These are phyloP conservation scores for Pseudogymnoascus pannorum DNA, from an alignment of 2,329 filamentous ascomycete species.

Conservation along the genomic window DNA sequence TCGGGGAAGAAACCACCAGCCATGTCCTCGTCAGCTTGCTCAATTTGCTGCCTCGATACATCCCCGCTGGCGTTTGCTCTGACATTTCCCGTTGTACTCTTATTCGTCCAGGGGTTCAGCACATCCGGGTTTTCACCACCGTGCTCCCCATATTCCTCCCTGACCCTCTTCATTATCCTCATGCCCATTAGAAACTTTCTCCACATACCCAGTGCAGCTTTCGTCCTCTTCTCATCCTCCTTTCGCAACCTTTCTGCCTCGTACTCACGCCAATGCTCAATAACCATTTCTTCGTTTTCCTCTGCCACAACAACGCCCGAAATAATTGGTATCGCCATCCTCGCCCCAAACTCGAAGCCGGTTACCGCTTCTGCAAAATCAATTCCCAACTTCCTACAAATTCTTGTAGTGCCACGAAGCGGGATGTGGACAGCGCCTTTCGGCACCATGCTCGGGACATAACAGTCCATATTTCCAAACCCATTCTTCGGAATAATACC, in stretches of 20 bases:
- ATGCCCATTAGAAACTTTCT: slow-evolving; percentile 80
- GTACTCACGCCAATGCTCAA: slow-evolving; percentile 72
- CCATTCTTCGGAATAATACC: slow-evolving; percentile 88
- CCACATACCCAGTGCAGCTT: slow-evolving; percentile 69
- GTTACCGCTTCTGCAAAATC: slow-evolving; percentile 93
- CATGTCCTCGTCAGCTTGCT: slow-evolving; percentile 41
- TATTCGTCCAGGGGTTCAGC: slow-evolving; percentile 46
- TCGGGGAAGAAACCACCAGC: slow-evolving; percentile 56
- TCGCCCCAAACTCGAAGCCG: slow-evolving; percentile 91
- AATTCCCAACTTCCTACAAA: slow-evolving; percentile 77
- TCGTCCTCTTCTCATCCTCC: slow-evolving; percentile 76
- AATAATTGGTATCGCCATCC: slow-evolving; percentile 88
- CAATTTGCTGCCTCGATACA: slow-evolving; percentile 23
- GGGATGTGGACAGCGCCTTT: slow-evolving; percentile 77
- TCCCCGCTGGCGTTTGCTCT: slow-evolving; percentile 24
- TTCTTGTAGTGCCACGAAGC: slow-evolving; percentile 64
- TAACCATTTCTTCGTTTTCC: slow-evolving; percentile 66
- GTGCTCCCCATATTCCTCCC: slow-evolving; percentile 64
- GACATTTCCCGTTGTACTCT: slow-evolving; percentile 26
- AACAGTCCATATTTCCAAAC: slow-evolving; percentile 95
- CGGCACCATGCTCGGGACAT: slow-evolving; percentile 89
- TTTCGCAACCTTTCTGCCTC: slow-evolving; percentile 68
- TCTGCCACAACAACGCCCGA: slow-evolving; percentile 82
- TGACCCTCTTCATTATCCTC: slow-evolving; percentile 70
- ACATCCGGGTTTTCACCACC: slow-evolving; percentile 43